A percentile compares a stretch with the other conserved stretches of the same genome.
These are phyloP conservation scores for Fusarium decemcellulare DNA, from an alignment of 2,329 filamentous ascomycete species.

Conservation along the genomic window DNA sequence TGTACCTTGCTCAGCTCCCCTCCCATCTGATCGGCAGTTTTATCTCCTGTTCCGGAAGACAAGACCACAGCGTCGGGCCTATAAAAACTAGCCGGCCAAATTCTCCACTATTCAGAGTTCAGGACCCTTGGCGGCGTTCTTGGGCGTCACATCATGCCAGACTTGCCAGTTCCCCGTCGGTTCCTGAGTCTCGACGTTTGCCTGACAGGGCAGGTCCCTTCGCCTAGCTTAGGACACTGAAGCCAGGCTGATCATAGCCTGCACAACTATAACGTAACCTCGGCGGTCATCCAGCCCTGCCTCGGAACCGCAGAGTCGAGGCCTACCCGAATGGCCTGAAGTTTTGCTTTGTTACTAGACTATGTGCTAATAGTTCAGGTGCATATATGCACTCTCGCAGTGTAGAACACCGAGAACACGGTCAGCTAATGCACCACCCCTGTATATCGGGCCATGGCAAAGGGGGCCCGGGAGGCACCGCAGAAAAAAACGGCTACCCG, in stretches of 20 bases:
- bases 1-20: not conserved
- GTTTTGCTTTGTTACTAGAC: not conserved
- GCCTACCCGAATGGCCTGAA: not conserved
- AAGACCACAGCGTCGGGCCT: not conserved
- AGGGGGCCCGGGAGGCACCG: not conserved
- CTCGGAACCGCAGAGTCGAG: not conserved
- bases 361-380: not conserved
- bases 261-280: not conserved
- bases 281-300: not conserved
- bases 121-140: not conserved
- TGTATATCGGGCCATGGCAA: not conserved
- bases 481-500: conserved; percentile 15
- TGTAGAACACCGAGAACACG: conserved; percentile 3
- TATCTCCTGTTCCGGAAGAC: not conserved
- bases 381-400: not conserved
- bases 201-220: too few species aligned
- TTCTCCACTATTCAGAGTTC: conserved; percentile 4
- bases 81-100: conserved; percentile 2
- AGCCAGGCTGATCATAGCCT: too few species aligned
- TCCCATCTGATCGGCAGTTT: not conserved
- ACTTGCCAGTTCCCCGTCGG: not conserved
- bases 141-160: not conserved
- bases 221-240: too few species aligned
- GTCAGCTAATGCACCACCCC: conserved; percentile 10
- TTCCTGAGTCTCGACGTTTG: not conserved